Conservation (phyloP, 495 filamentous ascomycete species). For the Corynascus novoguineensis region DNA sequence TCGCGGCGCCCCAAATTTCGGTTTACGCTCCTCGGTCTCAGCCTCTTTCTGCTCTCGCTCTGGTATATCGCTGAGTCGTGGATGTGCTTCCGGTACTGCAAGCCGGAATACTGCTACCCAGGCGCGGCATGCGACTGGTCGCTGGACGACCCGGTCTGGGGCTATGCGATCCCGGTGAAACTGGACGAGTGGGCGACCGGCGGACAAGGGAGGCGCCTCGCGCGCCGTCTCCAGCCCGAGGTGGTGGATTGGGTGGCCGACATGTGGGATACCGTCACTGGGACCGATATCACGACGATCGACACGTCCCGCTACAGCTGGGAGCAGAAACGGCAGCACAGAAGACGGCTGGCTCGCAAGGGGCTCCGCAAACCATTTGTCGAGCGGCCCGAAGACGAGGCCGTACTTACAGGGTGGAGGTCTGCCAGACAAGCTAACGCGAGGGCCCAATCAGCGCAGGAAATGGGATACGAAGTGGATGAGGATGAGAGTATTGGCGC, state of each 20-base stretch:
- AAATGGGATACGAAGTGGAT: constrained; percentile 27
- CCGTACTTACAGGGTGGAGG: constrained; percentile 31
- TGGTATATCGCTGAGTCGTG: constrained; percentile 58
- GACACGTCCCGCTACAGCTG: constrained; percentile 29
- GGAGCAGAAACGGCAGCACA: constrained; percentile 32
- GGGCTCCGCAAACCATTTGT: constrained; percentile 30
- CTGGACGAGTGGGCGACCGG: constrained; percentile 50
- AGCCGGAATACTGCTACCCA: constrained; percentile 47
- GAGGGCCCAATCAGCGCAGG: constrained; percentile 21
- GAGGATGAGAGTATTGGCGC: constrained; percentile 33
- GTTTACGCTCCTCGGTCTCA: constrained; percentile 54
- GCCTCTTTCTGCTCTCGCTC: constrained; percentile 40
- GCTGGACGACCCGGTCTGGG: constrained; percentile 47
- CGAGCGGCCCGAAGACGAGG: constrained; percentile 30
- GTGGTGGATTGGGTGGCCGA: constrained; percentile 39
- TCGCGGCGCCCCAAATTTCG: constrained; percentile 39
- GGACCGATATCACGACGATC: constrained; percentile 34
- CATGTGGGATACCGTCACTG: constrained; percentile 35
- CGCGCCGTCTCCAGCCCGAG: constrained; percentile 29
- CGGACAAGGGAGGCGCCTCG: constrained; percentile 33
- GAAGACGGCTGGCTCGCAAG: constrained; percentile 39
- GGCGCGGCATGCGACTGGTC: constrained; percentile 43
- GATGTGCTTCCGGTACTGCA: constrained; percentile 59
- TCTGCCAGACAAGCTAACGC: constrained; percentile 32
- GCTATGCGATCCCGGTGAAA: constrained; percentile 50